phyloP scores from a whole-genome alignment of 2,329 filamentous ascomycete genomes.

The Sclerotinia sclerotiorum region DNA sequence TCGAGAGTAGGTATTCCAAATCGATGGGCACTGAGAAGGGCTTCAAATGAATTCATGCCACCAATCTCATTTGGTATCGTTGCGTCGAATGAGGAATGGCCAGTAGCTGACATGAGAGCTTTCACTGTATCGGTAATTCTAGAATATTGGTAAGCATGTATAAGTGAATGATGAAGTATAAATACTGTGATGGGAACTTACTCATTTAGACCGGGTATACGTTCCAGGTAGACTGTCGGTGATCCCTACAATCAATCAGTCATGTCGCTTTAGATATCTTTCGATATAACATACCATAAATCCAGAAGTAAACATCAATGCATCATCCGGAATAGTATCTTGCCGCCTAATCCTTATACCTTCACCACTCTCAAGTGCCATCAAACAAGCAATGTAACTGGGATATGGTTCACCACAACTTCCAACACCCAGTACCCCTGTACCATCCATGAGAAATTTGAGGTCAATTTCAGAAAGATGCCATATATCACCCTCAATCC shows the following conservation, averaged over 20 bases:
- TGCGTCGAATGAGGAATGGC: constrained; percentile 44
- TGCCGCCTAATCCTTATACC: constrained; percentile 35
- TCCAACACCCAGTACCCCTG: constrained; percentile 61
- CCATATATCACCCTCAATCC: constrained; percentile 54
- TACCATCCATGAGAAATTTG: constrained; percentile 56
- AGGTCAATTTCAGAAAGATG: constrained; percentile 58
- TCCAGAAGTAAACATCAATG: constrained; percentile 34
- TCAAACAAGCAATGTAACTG: constrained; percentile 48
- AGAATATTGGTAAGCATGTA: not conserved
- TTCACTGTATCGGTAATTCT: constrained; percentile 38
- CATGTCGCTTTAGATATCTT: not conserved
- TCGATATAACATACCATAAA: constrained; percentile 35
- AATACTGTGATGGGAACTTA: constrained; percentile 22
- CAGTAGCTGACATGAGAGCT: constrained; percentile 31
- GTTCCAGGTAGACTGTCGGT: constrained; percentile 38
- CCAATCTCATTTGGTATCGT: constrained; percentile 66
- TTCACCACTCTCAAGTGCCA: constrained; percentile 33
- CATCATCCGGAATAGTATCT: constrained; percentile 37
- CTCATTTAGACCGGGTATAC: constrained; percentile 38
- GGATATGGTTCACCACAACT: constrained; percentile 53
- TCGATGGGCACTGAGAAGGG: constrained; percentile 35
- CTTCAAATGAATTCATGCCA: constrained; percentile 55
- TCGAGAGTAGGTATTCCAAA: constrained; percentile 36
- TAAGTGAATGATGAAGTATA: not conserved
- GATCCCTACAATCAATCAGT: constrained; percentile 32